Evolutionary conservation across 192 early-diverging fungal species (phyloP).

Genomic region (Paraglomus brasilianum): DNA sequence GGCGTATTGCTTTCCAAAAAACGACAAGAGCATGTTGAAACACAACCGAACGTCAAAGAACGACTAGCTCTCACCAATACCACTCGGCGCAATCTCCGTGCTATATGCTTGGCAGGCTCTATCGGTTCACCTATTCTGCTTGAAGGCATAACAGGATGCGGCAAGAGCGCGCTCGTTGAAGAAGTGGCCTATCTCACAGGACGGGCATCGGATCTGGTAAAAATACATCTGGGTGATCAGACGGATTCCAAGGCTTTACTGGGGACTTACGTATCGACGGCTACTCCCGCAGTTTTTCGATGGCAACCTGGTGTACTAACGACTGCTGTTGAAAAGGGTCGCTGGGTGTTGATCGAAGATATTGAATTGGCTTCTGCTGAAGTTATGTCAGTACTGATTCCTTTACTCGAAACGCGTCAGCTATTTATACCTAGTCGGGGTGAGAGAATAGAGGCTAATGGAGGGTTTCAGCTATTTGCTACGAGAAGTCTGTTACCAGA

Average conservation of each 20-base stretch:
- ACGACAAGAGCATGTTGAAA: conserved; percentile 23
- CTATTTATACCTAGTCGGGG: conserved; percentile 90
- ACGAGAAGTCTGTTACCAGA: conserved; percentile 67
- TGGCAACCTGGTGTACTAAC: conserved; percentile 96
- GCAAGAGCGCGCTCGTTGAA: conserved; percentile 90
- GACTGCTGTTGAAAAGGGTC: conserved; percentile 82
- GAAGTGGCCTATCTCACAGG: conserved; percentile 80
- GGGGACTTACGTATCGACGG: conserved; percentile 92
- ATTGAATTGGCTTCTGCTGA: conserved; percentile 95
- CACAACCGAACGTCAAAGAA: conserved; percentile 27
- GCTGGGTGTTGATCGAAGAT: conserved; percentile 97
- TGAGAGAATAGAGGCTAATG: conserved; percentile 78
- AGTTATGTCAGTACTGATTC: conserved; percentile 87
- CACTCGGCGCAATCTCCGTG: conserved; percentile 72
- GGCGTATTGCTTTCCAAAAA: conserved; percentile 63
- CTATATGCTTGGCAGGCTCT: conserved; percentile 82
- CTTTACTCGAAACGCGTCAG: conserved; percentile 85
- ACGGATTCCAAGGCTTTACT: conserved; percentile 93
- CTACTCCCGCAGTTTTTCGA: conserved; percentile 88
- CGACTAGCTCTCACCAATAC: conserved; percentile 76
- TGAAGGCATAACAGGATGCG: conserved; percentile 79
- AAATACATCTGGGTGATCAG: conserved; percentile 94
- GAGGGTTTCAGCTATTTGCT: conserved; percentile 90
- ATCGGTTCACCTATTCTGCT: conserved; percentile 84
- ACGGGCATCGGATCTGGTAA: conserved; percentile 70